Conservation (phyloP, 495 filamentous ascomycete species). For the Aspergillus panamensis region DNA sequence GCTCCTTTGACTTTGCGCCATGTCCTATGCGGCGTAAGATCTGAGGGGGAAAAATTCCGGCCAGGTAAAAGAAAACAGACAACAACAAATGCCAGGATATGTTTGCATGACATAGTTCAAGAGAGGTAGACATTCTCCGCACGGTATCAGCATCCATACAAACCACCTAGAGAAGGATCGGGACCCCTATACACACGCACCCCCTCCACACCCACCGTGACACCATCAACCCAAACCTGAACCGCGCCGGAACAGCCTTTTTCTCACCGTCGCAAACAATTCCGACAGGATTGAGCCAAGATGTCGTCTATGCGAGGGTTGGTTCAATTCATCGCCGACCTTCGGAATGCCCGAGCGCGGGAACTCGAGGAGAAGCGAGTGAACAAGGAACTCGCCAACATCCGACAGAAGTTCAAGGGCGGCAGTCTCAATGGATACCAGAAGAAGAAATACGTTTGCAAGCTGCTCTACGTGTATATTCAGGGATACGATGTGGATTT, state of each 20-base stretch:
- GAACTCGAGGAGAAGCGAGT: slow-evolving; percentile 98
- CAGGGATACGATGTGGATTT: slow-evolving; percentile 99
- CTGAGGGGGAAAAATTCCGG: background rate
- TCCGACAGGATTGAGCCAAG: slow-evolving; percentile 2
- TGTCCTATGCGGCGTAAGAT: slow-evolving; percentile 17
- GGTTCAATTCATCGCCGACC: slow-evolving; percentile 97
- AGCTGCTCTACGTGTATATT: slow-evolving; percentile 99
- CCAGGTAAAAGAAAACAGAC: slow-evolving; percentile 4
- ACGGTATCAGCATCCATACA: background rate
- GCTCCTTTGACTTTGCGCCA: slow-evolving; percentile 15
- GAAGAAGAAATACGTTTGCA: slow-evolving; percentile 99
- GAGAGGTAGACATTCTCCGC: background rate
- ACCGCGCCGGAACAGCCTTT: background rate
- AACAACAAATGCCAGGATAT: background rate
- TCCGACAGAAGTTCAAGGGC: slow-evolving; percentile 73
- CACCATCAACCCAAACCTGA: background rate
- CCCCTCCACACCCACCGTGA: background rate
- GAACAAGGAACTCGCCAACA: slow-evolving; percentile 99
- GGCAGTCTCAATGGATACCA: slow-evolving; percentile 91
- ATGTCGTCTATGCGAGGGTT: slow-evolving; percentile 80
- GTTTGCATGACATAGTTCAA: background rate
- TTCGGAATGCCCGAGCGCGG: slow-evolving; percentile 89
- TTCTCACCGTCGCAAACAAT: background rate
- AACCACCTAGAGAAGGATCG: background rate
- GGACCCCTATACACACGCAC: background rate